Evolutionary conservation across 2,329 filamentous ascomycete species (phyloP).

Genomic region (Reticulascus tulasneorum): DNA sequence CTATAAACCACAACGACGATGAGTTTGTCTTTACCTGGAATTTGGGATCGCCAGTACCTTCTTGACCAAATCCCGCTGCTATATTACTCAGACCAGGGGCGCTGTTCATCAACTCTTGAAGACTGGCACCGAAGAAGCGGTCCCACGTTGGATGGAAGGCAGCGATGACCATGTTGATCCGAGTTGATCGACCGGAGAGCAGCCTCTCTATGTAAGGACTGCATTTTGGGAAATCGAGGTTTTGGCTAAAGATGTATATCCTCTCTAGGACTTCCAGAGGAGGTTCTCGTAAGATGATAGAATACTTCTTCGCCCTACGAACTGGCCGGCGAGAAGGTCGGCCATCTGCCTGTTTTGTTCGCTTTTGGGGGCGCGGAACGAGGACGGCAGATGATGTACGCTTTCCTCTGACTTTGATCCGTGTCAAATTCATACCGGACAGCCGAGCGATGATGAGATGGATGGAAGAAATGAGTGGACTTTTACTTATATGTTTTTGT

Average conservation of each 20-base stretch:
- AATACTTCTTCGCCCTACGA: no score
- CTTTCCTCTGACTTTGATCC: constrained; percentile 45
- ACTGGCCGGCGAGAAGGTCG: no score
- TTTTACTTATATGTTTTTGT: no score
- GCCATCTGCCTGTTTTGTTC: constrained; percentile 24
- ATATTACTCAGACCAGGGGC: no score
- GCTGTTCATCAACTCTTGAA: constrained; percentile 4
- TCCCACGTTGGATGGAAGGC: constrained; percentile 36
- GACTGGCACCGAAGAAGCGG: constrained; percentile 27
- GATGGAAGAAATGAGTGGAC: no score
- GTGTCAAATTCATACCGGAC: constrained; percentile 51
- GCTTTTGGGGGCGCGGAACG: no score
- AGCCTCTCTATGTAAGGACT: constrained; percentile 40
- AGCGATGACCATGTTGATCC: constrained; percentile 31
- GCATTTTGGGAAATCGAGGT: constrained; percentile 41
- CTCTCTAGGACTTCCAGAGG: constrained; percentile 51
- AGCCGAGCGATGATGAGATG: no score
- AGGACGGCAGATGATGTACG: constrained; percentile 17
- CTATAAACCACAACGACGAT: no score
- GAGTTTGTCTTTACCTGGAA: no score
- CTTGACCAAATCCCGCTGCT: no score
- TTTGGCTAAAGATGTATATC: constrained; percentile 48
- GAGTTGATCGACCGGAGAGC: constrained; percentile 38
- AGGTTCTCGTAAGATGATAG: constrained; percentile 30
- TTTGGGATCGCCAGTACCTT: constrained; percentile 23